Conservation (phyloP, 305 asterid genomes). For the Fraxinus sp. region DNA sequence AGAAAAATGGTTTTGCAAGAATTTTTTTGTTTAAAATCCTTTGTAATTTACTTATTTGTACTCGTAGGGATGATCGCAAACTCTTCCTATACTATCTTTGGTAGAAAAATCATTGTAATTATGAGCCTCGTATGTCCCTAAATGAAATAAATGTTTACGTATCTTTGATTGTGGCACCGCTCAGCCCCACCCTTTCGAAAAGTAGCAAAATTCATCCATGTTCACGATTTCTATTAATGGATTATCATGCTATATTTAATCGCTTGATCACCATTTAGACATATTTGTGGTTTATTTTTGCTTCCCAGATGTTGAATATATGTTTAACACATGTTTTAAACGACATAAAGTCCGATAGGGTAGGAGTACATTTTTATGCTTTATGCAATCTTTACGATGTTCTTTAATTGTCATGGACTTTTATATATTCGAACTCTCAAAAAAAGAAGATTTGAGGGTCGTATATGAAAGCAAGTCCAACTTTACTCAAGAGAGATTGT, state of each 20-base stretch:
- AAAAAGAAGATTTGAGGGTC: background rate
- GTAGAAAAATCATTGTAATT: background rate
- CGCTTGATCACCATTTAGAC: background rate
- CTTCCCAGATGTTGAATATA: background rate
- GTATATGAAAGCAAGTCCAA: background rate
- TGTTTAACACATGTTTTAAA: background rate
- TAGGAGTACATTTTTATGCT: background rate
- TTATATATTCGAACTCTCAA: background rate
- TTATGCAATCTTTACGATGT: background rate
- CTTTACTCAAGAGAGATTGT: background rate
- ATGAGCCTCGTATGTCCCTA: background rate
- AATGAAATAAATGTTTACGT: background rate
- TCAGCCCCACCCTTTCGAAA: background rate
- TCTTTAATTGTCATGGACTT: background rate
- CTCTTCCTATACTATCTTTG: background rate
- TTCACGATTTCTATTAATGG: background rate
- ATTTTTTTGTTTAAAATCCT: background rate
- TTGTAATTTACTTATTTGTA: background rate
- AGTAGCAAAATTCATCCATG: background rate
- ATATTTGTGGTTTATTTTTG: background rate
- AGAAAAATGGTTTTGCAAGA: background rate
- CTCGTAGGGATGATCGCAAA: background rate
- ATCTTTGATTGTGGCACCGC: background rate
- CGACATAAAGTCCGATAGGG: background rate
- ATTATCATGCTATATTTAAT: background rate